phyloP scores from a whole-genome alignment of 1,284 basidiomycete species.

The Sanghuangporus sanghuang region DNA sequence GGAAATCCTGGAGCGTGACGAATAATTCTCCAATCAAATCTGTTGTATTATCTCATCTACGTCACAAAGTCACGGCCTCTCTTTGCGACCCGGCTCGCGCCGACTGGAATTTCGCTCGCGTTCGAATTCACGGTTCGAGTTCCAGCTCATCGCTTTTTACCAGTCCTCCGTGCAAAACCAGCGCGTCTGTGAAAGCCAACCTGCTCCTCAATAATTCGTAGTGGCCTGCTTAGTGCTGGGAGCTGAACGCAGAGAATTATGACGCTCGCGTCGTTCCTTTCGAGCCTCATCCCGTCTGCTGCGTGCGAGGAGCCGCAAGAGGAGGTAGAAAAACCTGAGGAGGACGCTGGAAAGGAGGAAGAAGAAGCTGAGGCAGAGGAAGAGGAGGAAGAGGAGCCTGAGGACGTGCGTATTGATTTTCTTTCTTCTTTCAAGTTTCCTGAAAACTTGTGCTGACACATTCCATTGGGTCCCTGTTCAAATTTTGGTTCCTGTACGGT shows the following conservation, averaged over 20 bases:
- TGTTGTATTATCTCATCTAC: not conserved
- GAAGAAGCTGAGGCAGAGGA: conserved; percentile 35
- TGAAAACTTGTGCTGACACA: not conserved
- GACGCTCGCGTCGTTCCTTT: conserved; percentile 55
- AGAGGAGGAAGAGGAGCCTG: conserved; percentile 62
- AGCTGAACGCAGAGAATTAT: conserved; percentile 18
- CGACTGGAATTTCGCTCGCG: not conserved
- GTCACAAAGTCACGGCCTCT: not conserved
- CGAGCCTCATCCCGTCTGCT: conserved; percentile 52
- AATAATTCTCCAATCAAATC: not conserved
- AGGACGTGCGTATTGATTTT: conserved; percentile 60
- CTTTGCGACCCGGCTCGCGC: not conserved
- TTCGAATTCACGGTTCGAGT: not conserved
- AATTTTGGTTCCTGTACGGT: too few relatives aligned
- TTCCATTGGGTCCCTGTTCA: not conserved
- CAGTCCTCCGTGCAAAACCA: not conserved
- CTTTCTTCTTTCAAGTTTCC: not conserved
- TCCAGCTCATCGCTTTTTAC: not conserved
- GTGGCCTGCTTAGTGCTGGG: not conserved
- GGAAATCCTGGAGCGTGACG: not conserved
- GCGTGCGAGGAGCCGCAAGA: conserved; percentile 53
- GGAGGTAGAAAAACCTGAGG: conserved; percentile 23
- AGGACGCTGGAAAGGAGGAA: conserved; percentile 27
- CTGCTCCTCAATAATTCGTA: not conserved
- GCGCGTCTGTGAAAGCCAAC: not conserved